Base-by-base conservation (phyloP, 208 protist genomes). In the Lotmaria passim region DNA sequence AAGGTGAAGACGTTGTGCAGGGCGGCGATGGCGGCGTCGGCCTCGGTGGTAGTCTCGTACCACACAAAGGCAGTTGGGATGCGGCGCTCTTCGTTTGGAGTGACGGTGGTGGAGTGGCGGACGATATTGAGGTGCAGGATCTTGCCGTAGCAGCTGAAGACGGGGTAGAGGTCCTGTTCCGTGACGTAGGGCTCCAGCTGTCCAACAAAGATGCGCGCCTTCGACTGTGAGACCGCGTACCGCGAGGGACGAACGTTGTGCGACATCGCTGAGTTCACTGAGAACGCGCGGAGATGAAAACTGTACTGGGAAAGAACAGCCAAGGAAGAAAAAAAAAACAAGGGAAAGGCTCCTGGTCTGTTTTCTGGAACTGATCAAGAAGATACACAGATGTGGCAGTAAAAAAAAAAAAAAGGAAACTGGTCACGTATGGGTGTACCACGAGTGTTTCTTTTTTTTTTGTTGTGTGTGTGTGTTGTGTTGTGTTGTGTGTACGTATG, bases 1-100 rank as follows among this genome's bases (percentile, higher is more conserved):
- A 89, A 89, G 77, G 76, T 81, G 56, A 89, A 89, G 31, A 75
- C 44, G 58, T 90, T 90, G 78, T 90, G 84, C 68, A 90, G 58
- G 14, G 84, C 84, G 8, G 84, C 80, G 62, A 90, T 90, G 52
- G 84, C 84, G 34, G 84, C 84, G 60, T 90, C 84, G 10, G 84
- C 84, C 65, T 90, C 78, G 6, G 66, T 67, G 2, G 80, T 86
- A 14, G 77, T 84, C 50, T 86, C 84, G 58, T 87, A 90, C 81
- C 81, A 87, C 23, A 90, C 81, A 69, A 90, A 90, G 8, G 84
- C 84, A 0, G 77, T 85, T 15, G 81, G 81, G 19, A 86, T 90
- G 58, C 78, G 76, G 17, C 80, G 76, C 64, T 86, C 72, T 62
- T 87, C 78, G 57, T 86, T 81, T 8, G 84, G 81, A 0, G 84